These are phyloP conservation scores for Heterobasidion irregulare DNA, from an alignment of 1,284 basidiomycete genomes.

Conservation along the genomic window DNA sequence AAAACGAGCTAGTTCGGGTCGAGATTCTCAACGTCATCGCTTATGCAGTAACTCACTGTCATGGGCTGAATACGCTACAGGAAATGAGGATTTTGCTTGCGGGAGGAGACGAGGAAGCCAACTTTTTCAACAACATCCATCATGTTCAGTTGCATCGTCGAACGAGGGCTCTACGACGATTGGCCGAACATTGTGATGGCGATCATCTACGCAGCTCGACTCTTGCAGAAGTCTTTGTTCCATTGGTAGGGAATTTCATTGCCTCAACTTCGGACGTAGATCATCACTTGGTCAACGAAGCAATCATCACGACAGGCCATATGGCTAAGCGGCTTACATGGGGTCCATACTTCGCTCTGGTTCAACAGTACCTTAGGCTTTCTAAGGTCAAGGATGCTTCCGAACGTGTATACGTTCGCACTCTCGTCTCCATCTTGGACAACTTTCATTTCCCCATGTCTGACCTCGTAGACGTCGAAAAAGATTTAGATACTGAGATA, in stretches of 20 bases:
- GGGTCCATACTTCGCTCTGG: constrained; percentile 78
- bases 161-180: constrained; percentile 78
- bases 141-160: constrained; percentile 94
- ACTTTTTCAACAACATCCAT: constrained; percentile 94
- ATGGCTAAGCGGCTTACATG: constrained; percentile 75
- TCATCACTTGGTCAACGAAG: constrained; percentile 89
- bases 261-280: constrained; percentile 65
- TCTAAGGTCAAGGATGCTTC: constrained; percentile 66
- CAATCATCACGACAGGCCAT: constrained; percentile 70
- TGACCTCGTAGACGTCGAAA: constrained; percentile 25
- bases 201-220: constrained; percentile 66
- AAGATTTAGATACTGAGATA: constrained; percentile 22
- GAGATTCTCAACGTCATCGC: constrained; percentile 83
- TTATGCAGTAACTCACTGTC: constrained; percentile 65
- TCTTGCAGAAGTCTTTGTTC: constrained; percentile 80
- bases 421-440: constrained; percentile 82
- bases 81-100: constrained; percentile 85
- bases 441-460: constrained; percentile 90
- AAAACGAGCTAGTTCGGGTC: constrained; percentile 81
- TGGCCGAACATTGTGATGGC: constrained; percentile 76
- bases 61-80: constrained; percentile 50
- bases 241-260: constrained; percentile 82
- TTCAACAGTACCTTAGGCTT: constrained; percentile 78
- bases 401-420: constrained; percentile 82
- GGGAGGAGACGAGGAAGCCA: constrained; percentile 89